phyloP scores from a whole-genome alignment of 75 land plant species.

The Adiantum capillusveneris region DNA sequence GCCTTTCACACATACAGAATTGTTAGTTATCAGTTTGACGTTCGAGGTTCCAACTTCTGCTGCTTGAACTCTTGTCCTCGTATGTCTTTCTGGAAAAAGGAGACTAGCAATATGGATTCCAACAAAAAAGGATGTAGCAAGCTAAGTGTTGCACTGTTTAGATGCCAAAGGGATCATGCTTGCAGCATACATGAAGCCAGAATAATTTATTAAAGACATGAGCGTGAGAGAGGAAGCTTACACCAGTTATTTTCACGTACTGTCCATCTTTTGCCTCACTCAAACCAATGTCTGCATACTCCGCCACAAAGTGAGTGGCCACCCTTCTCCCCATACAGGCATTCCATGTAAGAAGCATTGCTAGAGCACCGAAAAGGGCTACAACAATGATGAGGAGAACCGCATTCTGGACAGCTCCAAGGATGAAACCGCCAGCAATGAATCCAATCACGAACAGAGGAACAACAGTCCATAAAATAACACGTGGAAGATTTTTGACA shows the following conservation, averaged over 20 bases:
- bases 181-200: too few species aligned
- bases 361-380: conserved; percentile 21
- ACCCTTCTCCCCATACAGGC: conserved; percentile 35
- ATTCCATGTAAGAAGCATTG: conserved; percentile 34
- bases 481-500: conserved; percentile 20
- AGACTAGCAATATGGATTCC: too few species aligned
- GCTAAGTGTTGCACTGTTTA: too few species aligned
- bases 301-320: conserved; percentile 26
- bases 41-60: too few species aligned
- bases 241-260: conserved; percentile 49
- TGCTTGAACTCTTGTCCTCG: too few species aligned
- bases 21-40: too few species aligned
- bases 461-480: conserved; percentile 31
- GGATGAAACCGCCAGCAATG: conserved; percentile 37
- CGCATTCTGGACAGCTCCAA: conserved; percentile 30
- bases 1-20: too few species aligned
- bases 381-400: conserved; percentile 30
- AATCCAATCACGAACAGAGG: conserved; percentile 37
- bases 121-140: too few species aligned
- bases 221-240: conserved; percentile 16
- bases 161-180: too few species aligned
- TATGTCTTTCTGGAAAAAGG: too few species aligned
- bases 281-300: conserved; percentile 32
- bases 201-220: too few species aligned
- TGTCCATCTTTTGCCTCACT: conserved; percentile 41